Percentiles rank a stretch among this genome's conserved stretches.
phyloP scores from a whole-genome alignment of 2,329 filamentous ascomycete species.

The Fusarium sp. region DNA sequence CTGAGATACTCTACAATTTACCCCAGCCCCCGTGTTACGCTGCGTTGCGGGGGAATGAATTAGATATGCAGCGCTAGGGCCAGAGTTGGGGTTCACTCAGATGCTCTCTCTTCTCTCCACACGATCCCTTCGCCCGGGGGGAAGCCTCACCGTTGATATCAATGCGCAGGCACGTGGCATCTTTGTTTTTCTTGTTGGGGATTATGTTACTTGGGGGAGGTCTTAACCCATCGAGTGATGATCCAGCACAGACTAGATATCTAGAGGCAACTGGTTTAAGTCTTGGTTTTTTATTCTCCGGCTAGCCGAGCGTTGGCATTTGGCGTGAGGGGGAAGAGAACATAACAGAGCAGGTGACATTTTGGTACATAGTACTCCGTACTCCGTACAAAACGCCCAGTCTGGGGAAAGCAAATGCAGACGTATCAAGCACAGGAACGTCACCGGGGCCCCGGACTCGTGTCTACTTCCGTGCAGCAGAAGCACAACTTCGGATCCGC shows the following conservation, averaged over 20 bases:
- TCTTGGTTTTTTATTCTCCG: constrained; percentile 23
- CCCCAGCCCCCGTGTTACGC: constrained; percentile 21
- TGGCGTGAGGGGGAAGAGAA: constrained; percentile 22
- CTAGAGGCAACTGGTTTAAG: constrained; percentile 5
- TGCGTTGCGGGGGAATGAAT: constrained; percentile 40
- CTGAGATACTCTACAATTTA: not conserved
- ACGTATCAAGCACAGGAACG: constrained; percentile 12
- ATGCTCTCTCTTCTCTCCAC: constrained; percentile 45
- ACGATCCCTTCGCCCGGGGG: constrained; percentile 47
- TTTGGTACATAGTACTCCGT: too few relatives aligned
- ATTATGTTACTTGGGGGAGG: not conserved
- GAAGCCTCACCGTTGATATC: constrained; percentile 35
- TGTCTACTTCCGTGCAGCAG: constrained; percentile 16
- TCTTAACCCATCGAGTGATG: constrained; percentile 2
- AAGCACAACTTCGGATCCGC: constrained; percentile 45
- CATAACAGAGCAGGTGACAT: not conserved
- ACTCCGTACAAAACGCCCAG: not conserved
- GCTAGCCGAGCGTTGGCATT: constrained; percentile 11
- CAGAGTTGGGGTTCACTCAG: constrained; percentile 42
- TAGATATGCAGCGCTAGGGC: constrained; percentile 28
- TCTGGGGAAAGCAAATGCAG: constrained; percentile 27
- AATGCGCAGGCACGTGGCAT: not conserved
- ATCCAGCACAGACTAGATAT: constrained; percentile 12
- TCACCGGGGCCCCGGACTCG: constrained; percentile 34
- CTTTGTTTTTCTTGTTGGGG: constrained; percentile 3